Evolutionary conservation across 2,329 filamentous ascomycete genomes (phyloP).

Genomic region (Chaetomiaceae sp.): DNA sequence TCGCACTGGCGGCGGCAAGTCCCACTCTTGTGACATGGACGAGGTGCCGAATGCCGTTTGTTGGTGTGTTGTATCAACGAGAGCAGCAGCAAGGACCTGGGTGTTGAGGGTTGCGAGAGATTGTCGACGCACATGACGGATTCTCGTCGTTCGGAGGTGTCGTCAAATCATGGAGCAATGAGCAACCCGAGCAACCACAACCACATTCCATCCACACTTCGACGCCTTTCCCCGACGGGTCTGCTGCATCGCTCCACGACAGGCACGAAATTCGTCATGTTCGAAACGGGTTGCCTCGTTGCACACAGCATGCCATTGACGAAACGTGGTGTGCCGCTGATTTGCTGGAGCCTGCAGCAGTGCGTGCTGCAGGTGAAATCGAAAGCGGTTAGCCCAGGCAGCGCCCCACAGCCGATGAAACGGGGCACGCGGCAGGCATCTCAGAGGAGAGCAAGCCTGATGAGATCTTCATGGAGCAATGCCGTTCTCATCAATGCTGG

Average conservation of each 20-base stretch:
- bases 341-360: conserved; percentile 17
- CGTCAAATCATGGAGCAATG: neutral
- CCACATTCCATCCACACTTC: neutral
- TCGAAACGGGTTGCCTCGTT: conserved; percentile 18
- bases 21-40: neutral
- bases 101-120: neutral
- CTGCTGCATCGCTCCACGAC: neutral
- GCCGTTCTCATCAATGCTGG: conserved; percentile 3
- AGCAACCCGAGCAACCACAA: neutral
- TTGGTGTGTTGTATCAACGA: neutral
- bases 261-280: conserved; percentile 9
- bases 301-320: conserved; percentile 13
- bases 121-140: no score
- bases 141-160: neutral
- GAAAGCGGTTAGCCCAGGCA: conserved; percentile 22
- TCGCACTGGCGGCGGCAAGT: neutral
- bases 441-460: conserved; percentile 7
- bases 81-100: neutral
- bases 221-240: neutral
- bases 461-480: conserved; percentile 23
- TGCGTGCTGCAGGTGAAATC: conserved; percentile 23
- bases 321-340: conserved; percentile 18
- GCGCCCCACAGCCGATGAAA: conserved; percentile 21
- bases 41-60: conserved; percentile 3
- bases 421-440: conserved; percentile 11